Base-by-base conservation (phyloP, 768 basidiomycete species). In the Russula earlei region DNA sequence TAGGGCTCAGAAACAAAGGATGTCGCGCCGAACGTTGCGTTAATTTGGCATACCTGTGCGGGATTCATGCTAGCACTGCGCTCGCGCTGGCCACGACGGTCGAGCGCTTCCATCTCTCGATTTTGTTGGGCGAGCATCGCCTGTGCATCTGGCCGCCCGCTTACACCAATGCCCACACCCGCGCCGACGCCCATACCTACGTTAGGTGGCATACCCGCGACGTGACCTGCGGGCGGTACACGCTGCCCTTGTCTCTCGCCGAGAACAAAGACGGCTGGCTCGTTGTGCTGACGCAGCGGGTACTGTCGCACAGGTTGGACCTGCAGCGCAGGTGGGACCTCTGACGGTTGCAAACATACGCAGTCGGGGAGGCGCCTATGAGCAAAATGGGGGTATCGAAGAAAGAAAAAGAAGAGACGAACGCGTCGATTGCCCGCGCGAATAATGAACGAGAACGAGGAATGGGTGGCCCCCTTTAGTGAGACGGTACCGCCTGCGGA, bases 201-300 rank as follows among this genome's bases (percentile, higher is more conserved):
- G 38, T 49, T 59, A 7, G 53, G 52, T 1, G 44, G 58, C 45
- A 54, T 52, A 17, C 46, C 47, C 7, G 48, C 54, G 17, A 52
- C 41, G 44, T 48, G 20, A 41, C 46, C 43, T 31, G 51, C 15
- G 6, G 44, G 34, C 0, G 63, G 52, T 1, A 78, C 80, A 64
- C 87, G 87, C 67, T 87, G 83, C 0, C 89, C 89, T 31, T 72
- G 71, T 60, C 83, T 85, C 15, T 87, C 86, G 20, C 88, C 89
- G 45, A 80, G 65, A 43, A 91, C 83, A 65, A 74, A 91, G 15
- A 89, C 73, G 2, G 79, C 61, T 0, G 85, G 83, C 58, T 90
- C 86, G 58, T 77, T 82, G 40, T 84, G 70, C 11, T 72, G 71
- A 27, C 83, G 80, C 15, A 91, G 74, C 5, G 90, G 90, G 64